These are phyloP conservation scores for Crotalaria pallida DNA, from an alignment of 306 rosid species.

Conservation along the genomic window DNA sequence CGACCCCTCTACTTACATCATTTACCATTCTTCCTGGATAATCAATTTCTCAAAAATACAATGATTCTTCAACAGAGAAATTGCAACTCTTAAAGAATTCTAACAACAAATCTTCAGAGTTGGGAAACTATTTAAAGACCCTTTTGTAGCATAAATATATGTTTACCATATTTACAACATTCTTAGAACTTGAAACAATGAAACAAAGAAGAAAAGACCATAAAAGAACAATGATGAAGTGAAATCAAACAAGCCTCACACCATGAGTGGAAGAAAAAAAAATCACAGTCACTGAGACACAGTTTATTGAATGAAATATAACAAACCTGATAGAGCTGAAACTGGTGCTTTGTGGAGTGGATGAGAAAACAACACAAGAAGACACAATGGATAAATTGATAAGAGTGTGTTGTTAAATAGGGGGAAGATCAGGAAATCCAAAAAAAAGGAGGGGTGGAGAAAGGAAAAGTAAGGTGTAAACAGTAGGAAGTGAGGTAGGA, in stretches of 20 bases:
- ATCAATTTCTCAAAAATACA: neutral
- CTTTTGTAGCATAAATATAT: neutral
- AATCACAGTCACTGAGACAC: neutral
- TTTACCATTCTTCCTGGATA: neutral
- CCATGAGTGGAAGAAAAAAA: neutral
- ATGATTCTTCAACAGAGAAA: neutral
- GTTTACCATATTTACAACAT: neutral
- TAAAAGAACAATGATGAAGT: neutral
- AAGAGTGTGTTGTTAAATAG: slow-evolving; percentile 23
- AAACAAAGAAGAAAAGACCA: neutral
- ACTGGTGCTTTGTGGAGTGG: neutral
- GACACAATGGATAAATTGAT: neutral
- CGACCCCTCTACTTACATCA: neutral
- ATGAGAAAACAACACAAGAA: neutral
- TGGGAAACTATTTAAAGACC: neutral
- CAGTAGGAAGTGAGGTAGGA: slow-evolving; percentile 49
- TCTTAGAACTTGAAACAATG: neutral
- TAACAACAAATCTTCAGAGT: neutral
- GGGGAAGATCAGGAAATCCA: slow-evolving; percentile 11
- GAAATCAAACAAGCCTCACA: slow-evolving; percentile 1
- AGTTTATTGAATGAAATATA: neutral
- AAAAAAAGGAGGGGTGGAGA: neutral
- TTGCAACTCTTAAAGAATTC: neutral
- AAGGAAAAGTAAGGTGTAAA: too few relatives aligned
- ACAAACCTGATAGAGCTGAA: slow-evolving; percentile 36